Base-by-base conservation (phyloP, 345 rosid genomes). In the Noccaea bulbosa region DNA sequence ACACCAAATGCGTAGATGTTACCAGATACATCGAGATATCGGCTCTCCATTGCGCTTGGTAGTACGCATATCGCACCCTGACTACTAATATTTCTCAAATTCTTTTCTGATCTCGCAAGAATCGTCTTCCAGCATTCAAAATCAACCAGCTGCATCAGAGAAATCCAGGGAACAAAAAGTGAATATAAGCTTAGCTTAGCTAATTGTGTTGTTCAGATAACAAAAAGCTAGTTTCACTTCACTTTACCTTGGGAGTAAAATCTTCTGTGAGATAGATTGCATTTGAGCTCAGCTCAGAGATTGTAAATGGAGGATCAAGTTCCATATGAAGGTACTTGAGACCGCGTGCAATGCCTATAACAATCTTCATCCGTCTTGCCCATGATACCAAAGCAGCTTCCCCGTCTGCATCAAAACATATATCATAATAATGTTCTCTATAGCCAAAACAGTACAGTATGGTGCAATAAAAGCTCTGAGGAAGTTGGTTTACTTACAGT, bases 71-170 rank as follows among this genome's bases (percentile, higher is more conserved):
- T 67, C 12, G 86, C 82, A 39, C 99, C 99, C 60, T 87, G 87
- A 83, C 80, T 82, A 65, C 86, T 83, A 6, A 94, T 78, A 67
- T 92, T 75, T 37, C 89, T 88, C 4, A 92, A 78, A 78, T 89
- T 91, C 84, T 87, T 94, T 63, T 88, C 93, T 49, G 95, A 88
- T 81, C 99, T 89, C 6, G 83, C 84, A 72, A 89, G 92, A 71
- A 94, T 89, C 17, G 88, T 81, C 83, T 92, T 94, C 99, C 99
- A 94, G 76, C 97, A 88, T 55, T 89, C 99, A 55, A 94, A 94
- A 81, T 94, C 99, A 24, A 94, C 93, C 80, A 94, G 79, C 99
- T 94, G 85, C 81, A 78, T 47, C 52, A 65, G 54, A 69, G 44
- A 56, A 59, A n/a, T n/a, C n/a, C n/a, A n/a, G n/a, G n/a, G n/a